Conservation (phyloP, 2,329 filamentous ascomycete genomes). For the Cadophora sp. region DNA sequence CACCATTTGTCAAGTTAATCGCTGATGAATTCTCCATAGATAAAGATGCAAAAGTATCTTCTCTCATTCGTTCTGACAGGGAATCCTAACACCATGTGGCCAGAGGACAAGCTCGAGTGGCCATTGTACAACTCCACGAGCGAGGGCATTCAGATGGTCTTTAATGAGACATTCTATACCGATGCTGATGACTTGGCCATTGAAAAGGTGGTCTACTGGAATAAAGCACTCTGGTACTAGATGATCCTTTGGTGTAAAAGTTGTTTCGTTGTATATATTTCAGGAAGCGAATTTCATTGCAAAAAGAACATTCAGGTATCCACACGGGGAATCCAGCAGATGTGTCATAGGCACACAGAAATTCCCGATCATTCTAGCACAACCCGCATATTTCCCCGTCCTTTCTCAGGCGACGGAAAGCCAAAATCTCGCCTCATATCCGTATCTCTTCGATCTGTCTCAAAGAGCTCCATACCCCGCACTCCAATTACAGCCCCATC, state of each 20-base stretch:
- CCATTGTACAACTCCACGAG: too few relatives aligned
- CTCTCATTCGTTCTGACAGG: too few relatives aligned
- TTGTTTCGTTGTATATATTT: background rate
- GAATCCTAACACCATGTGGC: too few relatives aligned
- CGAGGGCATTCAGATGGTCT: too few relatives aligned
- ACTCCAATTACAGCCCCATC: constrained; percentile 19
- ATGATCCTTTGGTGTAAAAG: background rate
- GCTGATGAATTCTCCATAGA: too few relatives aligned
- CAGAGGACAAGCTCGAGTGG: too few relatives aligned
- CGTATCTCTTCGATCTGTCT: constrained; percentile 29
- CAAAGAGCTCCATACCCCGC: constrained; percentile 24
- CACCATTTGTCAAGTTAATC: too few relatives aligned
- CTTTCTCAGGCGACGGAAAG: constrained; percentile 25
- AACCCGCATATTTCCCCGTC: constrained; percentile 26
- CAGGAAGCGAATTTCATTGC: background rate
- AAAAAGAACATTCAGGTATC: background rate
- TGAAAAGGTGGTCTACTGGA: background rate
- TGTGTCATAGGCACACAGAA: too few relatives aligned
- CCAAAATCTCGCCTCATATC: constrained; percentile 26
- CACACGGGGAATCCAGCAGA: too few relatives aligned
- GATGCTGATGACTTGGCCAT: background rate
- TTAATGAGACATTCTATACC: too few relatives aligned
- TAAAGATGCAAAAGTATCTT: too few relatives aligned
- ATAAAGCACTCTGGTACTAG: background rate
- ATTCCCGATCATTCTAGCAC: constrained; percentile 9